Conservation (phyloP, 805 yeast genomes). For the Cyberlindnera amylophila region DNA sequence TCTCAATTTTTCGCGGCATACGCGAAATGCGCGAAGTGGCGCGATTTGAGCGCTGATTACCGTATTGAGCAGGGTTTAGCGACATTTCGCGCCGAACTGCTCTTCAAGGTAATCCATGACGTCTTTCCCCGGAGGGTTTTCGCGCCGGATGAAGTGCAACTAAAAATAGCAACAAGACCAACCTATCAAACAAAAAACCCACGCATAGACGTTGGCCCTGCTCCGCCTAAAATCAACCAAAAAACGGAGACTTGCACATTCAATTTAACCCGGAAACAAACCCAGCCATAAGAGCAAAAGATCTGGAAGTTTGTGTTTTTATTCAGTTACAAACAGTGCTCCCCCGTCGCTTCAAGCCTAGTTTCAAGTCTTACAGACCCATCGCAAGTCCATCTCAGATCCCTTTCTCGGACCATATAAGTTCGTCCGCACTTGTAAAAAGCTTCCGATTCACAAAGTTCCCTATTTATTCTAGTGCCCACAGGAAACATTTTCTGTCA, state of each 20-base stretch:
- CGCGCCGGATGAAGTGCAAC: slow-evolving; percentile 1
- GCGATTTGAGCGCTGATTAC: background rate
- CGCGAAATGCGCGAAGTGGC: slow-evolving; percentile 2
- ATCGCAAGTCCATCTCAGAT: no score
- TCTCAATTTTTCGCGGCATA: background rate
- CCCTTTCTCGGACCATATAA: no score
- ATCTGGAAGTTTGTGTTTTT: background rate
- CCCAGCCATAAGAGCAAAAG: no score
- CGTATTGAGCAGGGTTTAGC: background rate
- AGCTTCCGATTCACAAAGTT: no score
- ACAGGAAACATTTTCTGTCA: no score
- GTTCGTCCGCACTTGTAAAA: no score
- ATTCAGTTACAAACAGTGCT: no score
- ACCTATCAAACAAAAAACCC: background rate
- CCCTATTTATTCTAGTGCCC: no score
- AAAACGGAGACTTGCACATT: background rate
- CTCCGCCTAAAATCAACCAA: background rate
- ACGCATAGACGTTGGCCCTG: background rate
- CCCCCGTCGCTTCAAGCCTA: no score
- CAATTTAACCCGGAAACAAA: no score
- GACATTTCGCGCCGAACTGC: background rate
- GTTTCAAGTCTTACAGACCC: no score
- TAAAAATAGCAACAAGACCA: slow-evolving; percentile 6
- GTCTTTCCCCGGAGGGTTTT: slow-evolving; percentile 1
- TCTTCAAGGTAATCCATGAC: background rate